These are phyloP conservation scores for Beauveria sp. DNA, from an alignment of 2,329 filamentous ascomycete species.

Conservation along the genomic window DNA sequence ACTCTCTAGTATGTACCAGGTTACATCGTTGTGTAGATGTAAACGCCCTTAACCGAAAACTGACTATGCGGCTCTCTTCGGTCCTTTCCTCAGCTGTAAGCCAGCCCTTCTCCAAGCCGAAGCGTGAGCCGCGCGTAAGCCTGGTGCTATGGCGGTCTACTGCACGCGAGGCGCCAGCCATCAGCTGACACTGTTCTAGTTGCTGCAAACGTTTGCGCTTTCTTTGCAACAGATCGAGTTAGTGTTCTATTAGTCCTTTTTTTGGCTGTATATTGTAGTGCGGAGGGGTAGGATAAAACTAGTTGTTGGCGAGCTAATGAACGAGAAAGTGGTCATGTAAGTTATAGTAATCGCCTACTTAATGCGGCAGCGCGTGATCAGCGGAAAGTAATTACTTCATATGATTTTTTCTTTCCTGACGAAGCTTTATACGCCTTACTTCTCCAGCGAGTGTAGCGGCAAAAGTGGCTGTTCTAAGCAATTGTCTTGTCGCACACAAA, in stretches of 20 bases:
- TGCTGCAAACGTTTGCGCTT: not conserved
- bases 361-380: not conserved
- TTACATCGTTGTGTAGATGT: not conserved
- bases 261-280: not conserved
- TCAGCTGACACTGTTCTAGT: not conserved
- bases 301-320: not conserved
- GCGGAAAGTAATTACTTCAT: not conserved
- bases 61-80: not conserved
- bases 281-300: not conserved
- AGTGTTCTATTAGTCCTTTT: not conserved
- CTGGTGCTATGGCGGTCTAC: not conserved
- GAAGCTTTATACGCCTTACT: not conserved
- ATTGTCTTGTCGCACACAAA: not conserved
- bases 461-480: not conserved
- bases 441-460: not conserved
- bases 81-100: not conserved
- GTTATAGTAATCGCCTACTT: not conserved
- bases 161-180: not conserved
- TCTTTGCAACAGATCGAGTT: not conserved
- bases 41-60: not conserved
- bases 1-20: not conserved
- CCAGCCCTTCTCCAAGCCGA: not conserved
- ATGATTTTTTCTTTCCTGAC: not conserved
- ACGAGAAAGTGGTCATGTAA: not conserved
- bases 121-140: not conserved